Conservation (phyloP, 352 stramenopile genomes). For the Pythium utonaiense region DNA sequence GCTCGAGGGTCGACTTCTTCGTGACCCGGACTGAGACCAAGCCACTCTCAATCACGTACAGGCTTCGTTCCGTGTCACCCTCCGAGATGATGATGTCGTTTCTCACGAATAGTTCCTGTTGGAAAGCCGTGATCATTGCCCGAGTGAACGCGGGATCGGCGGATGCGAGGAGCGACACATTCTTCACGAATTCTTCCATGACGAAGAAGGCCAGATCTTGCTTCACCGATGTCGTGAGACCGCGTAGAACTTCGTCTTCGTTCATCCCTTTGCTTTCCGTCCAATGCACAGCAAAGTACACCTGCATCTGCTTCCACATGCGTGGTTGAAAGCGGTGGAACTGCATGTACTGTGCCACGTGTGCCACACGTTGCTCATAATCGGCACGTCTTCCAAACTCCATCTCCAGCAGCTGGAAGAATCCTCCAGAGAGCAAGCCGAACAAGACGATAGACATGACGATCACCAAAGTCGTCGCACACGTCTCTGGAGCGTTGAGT, state of each 20-base stretch:
- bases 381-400: constrained; percentile 54
- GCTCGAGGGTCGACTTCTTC: constrained; percentile 16
- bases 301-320: constrained; percentile 68
- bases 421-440: constrained; percentile 68
- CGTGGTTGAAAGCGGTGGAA: constrained; percentile 53
- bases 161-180: constrained; percentile 55
- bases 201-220: constrained; percentile 65
- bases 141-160: constrained; percentile 60
- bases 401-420: constrained; percentile 69
- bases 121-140: constrained; percentile 55
- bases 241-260: constrained; percentile 49
- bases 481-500: constrained; percentile 52
- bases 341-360: constrained; percentile 56
- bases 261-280: constrained; percentile 63
- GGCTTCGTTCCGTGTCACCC: constrained; percentile 49
- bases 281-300: constrained; percentile 71
- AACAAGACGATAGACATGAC: constrained; percentile 64
- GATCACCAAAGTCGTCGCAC: constrained; percentile 54
- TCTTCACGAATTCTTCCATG: constrained; percentile 50
- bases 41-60: constrained; percentile 70
- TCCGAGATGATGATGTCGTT: constrained; percentile 75
- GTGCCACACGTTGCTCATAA: constrained; percentile 60
- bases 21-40: constrained; percentile 28
- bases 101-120: constrained; percentile 69
- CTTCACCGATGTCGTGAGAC: constrained; percentile 43